phyloP scores from a whole-genome alignment of 2,329 filamentous ascomycete species.

The Colletotrichum coccodes region DNA sequence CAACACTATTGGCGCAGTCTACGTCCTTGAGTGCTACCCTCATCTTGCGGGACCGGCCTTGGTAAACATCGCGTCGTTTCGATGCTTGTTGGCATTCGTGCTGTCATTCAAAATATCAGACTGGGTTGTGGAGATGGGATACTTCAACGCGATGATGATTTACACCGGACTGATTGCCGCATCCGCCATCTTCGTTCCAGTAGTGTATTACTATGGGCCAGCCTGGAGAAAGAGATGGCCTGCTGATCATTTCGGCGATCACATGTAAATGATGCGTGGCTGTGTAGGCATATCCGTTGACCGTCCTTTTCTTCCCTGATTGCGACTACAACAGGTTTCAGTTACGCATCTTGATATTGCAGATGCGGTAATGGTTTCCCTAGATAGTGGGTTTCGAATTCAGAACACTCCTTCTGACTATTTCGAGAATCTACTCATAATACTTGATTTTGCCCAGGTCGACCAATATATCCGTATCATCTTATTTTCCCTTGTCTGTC shows the following conservation, averaged over 20 bases:
- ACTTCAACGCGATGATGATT: constrained; percentile 40
- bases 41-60: constrained; percentile 40
- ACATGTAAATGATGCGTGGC: constrained; percentile 26
- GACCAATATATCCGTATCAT: too few relatives aligned
- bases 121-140: constrained; percentile 40
- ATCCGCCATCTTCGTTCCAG: constrained; percentile 40
- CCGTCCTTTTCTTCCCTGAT: neutral
- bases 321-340: too few relatives aligned
- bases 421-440: too few relatives aligned
- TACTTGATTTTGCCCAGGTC: too few relatives aligned
- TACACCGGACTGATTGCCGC: constrained; percentile 44
- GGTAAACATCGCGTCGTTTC: constrained; percentile 45
- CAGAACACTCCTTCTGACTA: too few relatives aligned
- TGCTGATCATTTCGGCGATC: constrained; percentile 15
- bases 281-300: neutral
- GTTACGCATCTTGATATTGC: too few relatives aligned
- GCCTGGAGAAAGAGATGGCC: constrained; percentile 26
- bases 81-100: constrained; percentile 42
- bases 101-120: constrained; percentile 40
- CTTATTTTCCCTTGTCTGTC: too few relatives aligned
- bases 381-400: too few relatives aligned
- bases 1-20: constrained; percentile 42
- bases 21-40: constrained; percentile 45
- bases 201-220: constrained; percentile 36
- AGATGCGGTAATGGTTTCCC: too few relatives aligned